These are phyloP conservation scores for Clitocybe nebularis DNA, from an alignment of 1,284 basidiomycete species.

Conservation along the genomic window DNA sequence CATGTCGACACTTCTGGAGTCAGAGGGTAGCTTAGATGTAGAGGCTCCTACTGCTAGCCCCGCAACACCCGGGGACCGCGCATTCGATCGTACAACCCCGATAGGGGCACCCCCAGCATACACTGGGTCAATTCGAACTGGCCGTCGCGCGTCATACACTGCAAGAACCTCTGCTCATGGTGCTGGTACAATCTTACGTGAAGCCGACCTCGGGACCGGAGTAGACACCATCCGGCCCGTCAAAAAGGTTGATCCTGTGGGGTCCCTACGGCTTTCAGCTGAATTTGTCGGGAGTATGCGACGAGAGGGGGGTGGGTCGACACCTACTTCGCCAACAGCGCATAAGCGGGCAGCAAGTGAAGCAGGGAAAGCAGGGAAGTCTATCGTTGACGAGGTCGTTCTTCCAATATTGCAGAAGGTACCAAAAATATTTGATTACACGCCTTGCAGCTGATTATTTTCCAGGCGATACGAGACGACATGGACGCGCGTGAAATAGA, in stretches of 20 bases:
- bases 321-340: slow-evolving; percentile 44
- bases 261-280: slow-evolving; percentile 74
- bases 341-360: slow-evolving; percentile 53
- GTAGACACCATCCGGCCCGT: slow-evolving; percentile 89
- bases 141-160: slow-evolving; percentile 68
- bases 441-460: slow-evolving; percentile 1
- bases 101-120: slow-evolving; percentile 62
- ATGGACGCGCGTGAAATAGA: slow-evolving; percentile 88
- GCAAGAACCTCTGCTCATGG: slow-evolving; percentile 61
- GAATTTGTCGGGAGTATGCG: slow-evolving; percentile 77
- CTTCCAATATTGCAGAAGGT: slow-evolving; percentile 75
- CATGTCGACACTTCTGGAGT: slow-evolving; percentile 35
- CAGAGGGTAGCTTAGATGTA: slow-evolving; percentile 30
- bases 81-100: slow-evolving; percentile 22
- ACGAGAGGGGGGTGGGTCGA: slow-evolving; percentile 46
- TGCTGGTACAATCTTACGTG: slow-evolving; percentile 73
- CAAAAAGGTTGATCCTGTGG: slow-evolving; percentile 82
- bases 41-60: slow-evolving; percentile 34
- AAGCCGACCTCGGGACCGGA: slow-evolving; percentile 81
- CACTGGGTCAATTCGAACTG: slow-evolving; percentile 48
- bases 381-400: slow-evolving; percentile 78
- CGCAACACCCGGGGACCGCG: slow-evolving; percentile 30
- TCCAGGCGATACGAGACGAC: slow-evolving; percentile 72
- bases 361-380: slow-evolving; percentile 59
- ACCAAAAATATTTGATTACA: too few relatives aligned